Base-by-base conservation (phyloP, 2,329 filamentous ascomycete genomes). In the Colletotrichum lentis region DNA sequence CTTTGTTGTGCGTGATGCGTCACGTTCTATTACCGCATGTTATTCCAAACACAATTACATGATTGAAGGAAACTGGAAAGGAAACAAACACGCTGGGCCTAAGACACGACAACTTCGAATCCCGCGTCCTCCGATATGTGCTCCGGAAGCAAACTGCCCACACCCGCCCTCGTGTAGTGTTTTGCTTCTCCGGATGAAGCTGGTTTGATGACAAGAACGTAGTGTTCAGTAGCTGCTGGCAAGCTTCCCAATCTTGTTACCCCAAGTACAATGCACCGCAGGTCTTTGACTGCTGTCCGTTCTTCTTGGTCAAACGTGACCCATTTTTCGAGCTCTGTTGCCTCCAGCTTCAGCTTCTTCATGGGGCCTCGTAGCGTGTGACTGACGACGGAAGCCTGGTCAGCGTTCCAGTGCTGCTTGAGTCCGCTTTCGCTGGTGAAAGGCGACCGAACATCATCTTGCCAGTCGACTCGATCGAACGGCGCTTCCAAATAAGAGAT, bases 401-500 rank as follows among this genome's bases (percentile, higher is more conserved):
- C 20, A 5, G 24, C 39, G 16, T 44, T 16, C 53, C 53, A 41
- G 24, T 56, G 53, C 10, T 22, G 37, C 5, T 43, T 56, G 35
- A 24, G 20, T 24, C 53, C 53, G 37, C 53, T 56, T 4, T 27
- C 37, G 4, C n/a, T 56, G 20, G 20, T 43, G n/a, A 56, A 22
- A n/a, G 53, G 53, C 5, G 53, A 41, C 7, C 10, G 11, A 16
- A 56, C 18, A 27, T 56, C 11, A n/a, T 44, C 14, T 1, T 35
- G 22, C 53, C 53, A 56, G 12, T 56, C 18, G 7, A 56, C n/a
- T 5, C 24, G 37, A 8, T 56, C 53, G 20, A 56, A 56, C 2
- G 53, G 53, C 16, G 53, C 53, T 18, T 56, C 37, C 1, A 56
- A 20, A 44, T 56, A 56, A 14, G 37, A 39, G 16, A 56, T 56